phyloP scores from a whole-genome alignment of 192 early-diverging fungal genomes.

The Paraglomus occultum region DNA sequence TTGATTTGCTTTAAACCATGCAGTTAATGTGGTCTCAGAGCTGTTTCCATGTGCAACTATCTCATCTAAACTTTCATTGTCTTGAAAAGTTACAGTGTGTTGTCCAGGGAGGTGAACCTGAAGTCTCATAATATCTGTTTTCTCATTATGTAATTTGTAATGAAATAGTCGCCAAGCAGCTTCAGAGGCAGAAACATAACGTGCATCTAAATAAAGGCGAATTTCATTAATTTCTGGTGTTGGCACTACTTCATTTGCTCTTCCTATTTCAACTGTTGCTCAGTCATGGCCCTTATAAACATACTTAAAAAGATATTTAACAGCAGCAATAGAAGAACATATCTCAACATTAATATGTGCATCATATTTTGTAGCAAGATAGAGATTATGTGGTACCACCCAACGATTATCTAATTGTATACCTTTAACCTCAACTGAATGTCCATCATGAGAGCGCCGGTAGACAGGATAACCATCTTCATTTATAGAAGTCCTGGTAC shows the following conservation, averaged over 20 bases:
- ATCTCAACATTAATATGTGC: slow-evolving; percentile 42
- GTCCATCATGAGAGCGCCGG: slow-evolving; percentile 2
- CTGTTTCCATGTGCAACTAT: neutral
- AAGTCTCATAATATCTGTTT: slow-evolving; percentile 9
- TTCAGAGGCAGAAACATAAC: slow-evolving; percentile 35
- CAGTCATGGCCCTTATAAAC: slow-evolving; percentile 39
- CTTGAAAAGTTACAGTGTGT: slow-evolving; percentile 1
- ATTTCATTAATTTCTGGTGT: slow-evolving; percentile 1
- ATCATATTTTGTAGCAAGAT: slow-evolving; percentile 37
- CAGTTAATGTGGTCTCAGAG: slow-evolving; percentile 24
- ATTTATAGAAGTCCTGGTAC: slow-evolving; percentile 7
- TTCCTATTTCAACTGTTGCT: slow-evolving; percentile 18
- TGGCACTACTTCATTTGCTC: neutral
- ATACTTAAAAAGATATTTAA: slow-evolving; percentile 46
- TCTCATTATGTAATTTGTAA: slow-evolving; percentile 30
- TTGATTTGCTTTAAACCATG: slow-evolving; percentile 23
- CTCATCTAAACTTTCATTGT: slow-evolving; percentile 11
- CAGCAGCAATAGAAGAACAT: slow-evolving; percentile 25
- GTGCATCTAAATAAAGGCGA: slow-evolving; percentile 4
- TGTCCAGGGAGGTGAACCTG: slow-evolving; percentile 11
- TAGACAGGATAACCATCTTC: slow-evolving; percentile 36
- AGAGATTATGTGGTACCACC: slow-evolving; percentile 37
- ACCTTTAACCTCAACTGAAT: neutral
- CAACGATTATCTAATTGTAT: slow-evolving; percentile 33
- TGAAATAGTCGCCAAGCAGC: slow-evolving; percentile 32